Evolutionary conservation across 768 basidiomycete species (phyloP).

Genomic region (Trametes sanguinea): DNA sequence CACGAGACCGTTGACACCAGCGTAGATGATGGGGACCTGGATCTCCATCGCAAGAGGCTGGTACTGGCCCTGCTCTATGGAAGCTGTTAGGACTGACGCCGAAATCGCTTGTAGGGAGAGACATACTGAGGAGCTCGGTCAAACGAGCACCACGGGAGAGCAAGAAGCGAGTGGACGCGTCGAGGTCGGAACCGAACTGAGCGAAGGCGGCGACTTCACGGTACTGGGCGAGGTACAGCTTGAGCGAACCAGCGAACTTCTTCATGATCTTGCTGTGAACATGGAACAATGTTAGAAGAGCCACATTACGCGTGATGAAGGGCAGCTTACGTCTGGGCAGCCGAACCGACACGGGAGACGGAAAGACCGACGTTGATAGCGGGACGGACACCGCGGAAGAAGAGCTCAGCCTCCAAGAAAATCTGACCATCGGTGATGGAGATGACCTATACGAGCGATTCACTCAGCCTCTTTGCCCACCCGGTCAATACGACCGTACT

Average conservation of each 20-base stretch:
- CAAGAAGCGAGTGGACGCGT: conserved; percentile 98
- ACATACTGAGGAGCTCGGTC: conserved; percentile 89
- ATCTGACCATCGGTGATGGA: conserved; percentile 99
- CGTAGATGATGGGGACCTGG: conserved; percentile 98
- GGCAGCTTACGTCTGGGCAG: conserved; percentile 91
- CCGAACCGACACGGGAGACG: conserved; percentile 99
- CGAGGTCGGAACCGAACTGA: conserved; percentile 99
- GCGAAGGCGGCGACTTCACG: conserved; percentile 99
- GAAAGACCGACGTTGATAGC: conserved; percentile 99
- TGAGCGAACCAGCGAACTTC: conserved; percentile 99
- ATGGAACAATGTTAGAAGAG: conserved; percentile 2
- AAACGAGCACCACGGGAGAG: conserved; percentile 97
- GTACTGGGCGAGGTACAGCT: conserved; percentile 99
- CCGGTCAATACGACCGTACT: conserved; percentile 29
- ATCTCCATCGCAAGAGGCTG: conserved; percentile 92
- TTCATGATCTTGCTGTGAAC: conserved; percentile 92
- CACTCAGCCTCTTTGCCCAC: not conserved
- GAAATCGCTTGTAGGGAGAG: not conserved
- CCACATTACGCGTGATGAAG: not conserved
- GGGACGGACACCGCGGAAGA: conserved; percentile 99
- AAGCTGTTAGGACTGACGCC: conserved; percentile 23
- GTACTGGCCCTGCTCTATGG: conserved; percentile 95
- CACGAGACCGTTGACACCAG: conserved; percentile 98
- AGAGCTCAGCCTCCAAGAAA: conserved; percentile 99
- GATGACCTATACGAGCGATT: conserved; percentile 67